phyloP scores from a whole-genome alignment of 352 stramenopile species.

The Stephanocyclus meneghinianus region DNA sequence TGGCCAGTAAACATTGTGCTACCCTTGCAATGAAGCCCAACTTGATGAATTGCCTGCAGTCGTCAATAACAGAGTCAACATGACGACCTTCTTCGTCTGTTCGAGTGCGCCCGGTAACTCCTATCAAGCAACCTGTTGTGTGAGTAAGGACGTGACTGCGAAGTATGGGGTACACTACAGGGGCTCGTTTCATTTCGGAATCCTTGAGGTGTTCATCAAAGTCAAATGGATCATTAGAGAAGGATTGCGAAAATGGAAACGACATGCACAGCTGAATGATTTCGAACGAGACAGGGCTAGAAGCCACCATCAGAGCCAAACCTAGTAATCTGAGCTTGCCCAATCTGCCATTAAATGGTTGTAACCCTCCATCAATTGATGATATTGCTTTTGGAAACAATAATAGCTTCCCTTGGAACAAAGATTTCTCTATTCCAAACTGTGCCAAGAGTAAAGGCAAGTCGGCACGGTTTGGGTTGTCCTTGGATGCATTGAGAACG shows the following conservation, averaged over 20 bases:
- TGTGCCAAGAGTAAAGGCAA: conserved; percentile 56
- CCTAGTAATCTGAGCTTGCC: conserved; percentile 77
- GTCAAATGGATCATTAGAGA: conserved; percentile 31
- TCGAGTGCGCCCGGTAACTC: conserved; percentile 61
- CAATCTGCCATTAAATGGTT: conserved; percentile 77
- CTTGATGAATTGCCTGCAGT: conserved; percentile 73
- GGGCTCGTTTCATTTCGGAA: conserved; percentile 42
- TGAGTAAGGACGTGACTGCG: conserved; percentile 79
- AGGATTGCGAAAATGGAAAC: conserved; percentile 53
- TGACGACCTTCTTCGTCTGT: conserved; percentile 50
- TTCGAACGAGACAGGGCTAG: conserved; percentile 75
- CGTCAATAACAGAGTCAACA: conserved; percentile 61
- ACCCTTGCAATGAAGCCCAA: conserved; percentile 72
- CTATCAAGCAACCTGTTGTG: conserved; percentile 68
- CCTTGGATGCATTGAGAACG: conserved; percentile 20
- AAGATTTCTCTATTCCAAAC: conserved; percentile 68
- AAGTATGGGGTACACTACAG: conserved; percentile 78
- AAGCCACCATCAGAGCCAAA: conserved; percentile 72
- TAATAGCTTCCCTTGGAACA: conserved; percentile 58
- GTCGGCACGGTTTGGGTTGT: conserved; percentile 6
- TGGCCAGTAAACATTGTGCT: conserved; percentile 71
- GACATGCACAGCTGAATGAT: conserved; percentile 75
- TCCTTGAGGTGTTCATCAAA: conserved; percentile 34
- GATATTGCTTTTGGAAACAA: conserved; percentile 63
- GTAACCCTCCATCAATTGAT: conserved; percentile 61